Evolutionary conservation across 108 stramenopile genomes (phyloP).

Genomic region (Cylindrotheca fusiformis): DNA sequence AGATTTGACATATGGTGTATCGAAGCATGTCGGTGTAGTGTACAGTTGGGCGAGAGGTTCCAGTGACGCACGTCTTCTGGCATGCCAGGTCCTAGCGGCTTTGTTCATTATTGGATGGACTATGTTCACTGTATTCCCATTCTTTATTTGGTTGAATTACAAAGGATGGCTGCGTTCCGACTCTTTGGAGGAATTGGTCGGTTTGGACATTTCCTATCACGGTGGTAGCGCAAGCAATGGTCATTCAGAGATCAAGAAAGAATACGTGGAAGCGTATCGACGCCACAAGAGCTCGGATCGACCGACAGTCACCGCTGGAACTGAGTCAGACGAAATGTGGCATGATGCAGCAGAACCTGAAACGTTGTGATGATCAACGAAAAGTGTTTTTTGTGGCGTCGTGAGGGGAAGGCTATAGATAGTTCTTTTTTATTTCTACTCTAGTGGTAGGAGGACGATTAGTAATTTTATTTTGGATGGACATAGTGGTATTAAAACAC

Average conservation of each 20-base stretch:
- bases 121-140: slow-evolving; percentile 50
- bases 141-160: slow-evolving; percentile 57
- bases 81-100: slow-evolving; percentile 57
- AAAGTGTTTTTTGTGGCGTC: too few relatives aligned
- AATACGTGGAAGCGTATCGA: slow-evolving; percentile 40
- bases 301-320: neutral
- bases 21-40: slow-evolving; percentile 57
- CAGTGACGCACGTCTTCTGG: slow-evolving; percentile 51
- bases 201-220: slow-evolving; percentile 72
- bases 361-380: too few relatives aligned
- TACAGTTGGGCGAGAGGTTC: slow-evolving; percentile 46
- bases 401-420: too few relatives aligned
- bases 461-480: too few relatives aligned
- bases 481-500: too few relatives aligned
- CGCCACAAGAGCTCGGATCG: slow-evolving; percentile 15
- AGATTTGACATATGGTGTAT: slow-evolving; percentile 28
- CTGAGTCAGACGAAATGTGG: neutral
- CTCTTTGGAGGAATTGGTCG: slow-evolving; percentile 74
- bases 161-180: slow-evolving; percentile 71
- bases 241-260: slow-evolving; percentile 26
- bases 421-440: too few relatives aligned
- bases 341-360: too few relatives aligned
- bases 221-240: slow-evolving; percentile 31
- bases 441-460: too few relatives aligned
- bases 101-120: slow-evolving; percentile 82